Percentiles rank a stretch among this genome's conserved stretches.
Conservation (phyloP, 345 rosid genomes). For the Excoecaria cochinchinensis region DNA sequence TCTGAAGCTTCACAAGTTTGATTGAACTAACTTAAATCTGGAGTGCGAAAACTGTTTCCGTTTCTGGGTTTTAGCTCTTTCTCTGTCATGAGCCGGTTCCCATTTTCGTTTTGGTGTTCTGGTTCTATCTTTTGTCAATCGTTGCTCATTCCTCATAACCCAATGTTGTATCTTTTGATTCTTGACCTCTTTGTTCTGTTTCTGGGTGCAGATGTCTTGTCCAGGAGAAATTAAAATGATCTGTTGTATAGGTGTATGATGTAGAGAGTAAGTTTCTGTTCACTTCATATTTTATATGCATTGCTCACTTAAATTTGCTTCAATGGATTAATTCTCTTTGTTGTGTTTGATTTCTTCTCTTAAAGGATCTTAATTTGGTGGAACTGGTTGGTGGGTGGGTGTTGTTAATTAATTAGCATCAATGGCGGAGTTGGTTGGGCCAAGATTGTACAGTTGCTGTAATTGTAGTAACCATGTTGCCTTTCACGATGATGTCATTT, state of each 20-base stretch:
- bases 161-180: neutral
- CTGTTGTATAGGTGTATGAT: neutral
- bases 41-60: neutral
- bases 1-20: neutral
- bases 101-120: neutral
- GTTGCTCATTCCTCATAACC: neutral
- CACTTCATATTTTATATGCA: neutral
- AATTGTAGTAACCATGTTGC: constrained; percentile 60
- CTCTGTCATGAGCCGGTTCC: neutral
- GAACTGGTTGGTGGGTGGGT: constrained; percentile 5
- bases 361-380: constrained; percentile 16
- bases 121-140: neutral
- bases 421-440: constrained; percentile 38
- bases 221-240: neutral
- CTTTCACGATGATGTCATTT: constrained; percentile 59
- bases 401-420: neutral
- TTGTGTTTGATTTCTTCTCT: neutral
- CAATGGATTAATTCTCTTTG: constrained; percentile 7
- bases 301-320: neutral
- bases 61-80: constrained; percentile 13
- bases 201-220: constrained; percentile 10
- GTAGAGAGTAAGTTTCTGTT: constrained; percentile 12
- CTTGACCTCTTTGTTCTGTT: neutral
- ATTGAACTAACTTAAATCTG: neutral
- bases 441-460: constrained; percentile 57